These are phyloP conservation scores for Tardiomyces depauwii DNA, from an alignment of 1,139 yeast genomes.

Conservation along the genomic window DNA sequence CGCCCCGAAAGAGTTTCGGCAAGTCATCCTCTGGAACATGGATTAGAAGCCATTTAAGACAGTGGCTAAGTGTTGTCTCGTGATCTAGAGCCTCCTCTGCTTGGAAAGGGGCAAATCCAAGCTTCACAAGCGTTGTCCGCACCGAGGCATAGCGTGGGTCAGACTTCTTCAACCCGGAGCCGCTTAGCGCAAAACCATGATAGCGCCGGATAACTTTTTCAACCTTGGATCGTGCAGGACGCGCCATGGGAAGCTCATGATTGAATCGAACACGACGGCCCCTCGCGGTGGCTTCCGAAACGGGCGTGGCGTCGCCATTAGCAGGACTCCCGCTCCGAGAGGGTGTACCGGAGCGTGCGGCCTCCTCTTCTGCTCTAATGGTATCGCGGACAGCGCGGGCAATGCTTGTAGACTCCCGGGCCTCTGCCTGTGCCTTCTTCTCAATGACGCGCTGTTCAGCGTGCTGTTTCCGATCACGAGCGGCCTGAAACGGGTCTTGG, in stretches of 20 bases:
- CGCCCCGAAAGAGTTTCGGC: slow-evolving; percentile 39
- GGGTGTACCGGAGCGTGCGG: slow-evolving; percentile 1
- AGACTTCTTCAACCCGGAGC: slow-evolving; percentile 4
- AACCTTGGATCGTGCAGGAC: slow-evolving; percentile 20
- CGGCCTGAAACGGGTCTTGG: slow-evolving; percentile 60
- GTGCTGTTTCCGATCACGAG: slow-evolving; percentile 34
- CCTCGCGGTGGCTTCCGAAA: not conserved
- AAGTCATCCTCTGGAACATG: slow-evolving; percentile 92
- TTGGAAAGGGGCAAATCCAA: slow-evolving; percentile 66
- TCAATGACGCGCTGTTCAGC: slow-evolving; percentile 12
- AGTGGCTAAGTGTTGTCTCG: slow-evolving; percentile 34
- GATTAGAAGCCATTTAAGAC: slow-evolving; percentile 73
- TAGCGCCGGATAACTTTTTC: slow-evolving; percentile 21
- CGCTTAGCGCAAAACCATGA: slow-evolving; percentile 17
- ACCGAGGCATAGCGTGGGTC: slow-evolving; percentile 3
- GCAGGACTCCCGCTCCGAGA: slow-evolving; percentile 4
- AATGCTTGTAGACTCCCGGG: slow-evolving; percentile 6
- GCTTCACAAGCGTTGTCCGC: slow-evolving; percentile 22
- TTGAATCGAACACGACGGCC: slow-evolving; percentile 17
- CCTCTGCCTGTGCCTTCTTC: slow-evolving; percentile 8
- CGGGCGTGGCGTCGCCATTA: slow-evolving; percentile 4
- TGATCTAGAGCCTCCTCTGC: slow-evolving; percentile 61
- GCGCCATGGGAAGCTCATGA: slow-evolving; percentile 22
- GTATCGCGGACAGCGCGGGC: not conserved
- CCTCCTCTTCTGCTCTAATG: slow-evolving; percentile 2